phyloP scores from a whole-genome alignment of 116 monocot species.

The Zostera marina region DNA sequence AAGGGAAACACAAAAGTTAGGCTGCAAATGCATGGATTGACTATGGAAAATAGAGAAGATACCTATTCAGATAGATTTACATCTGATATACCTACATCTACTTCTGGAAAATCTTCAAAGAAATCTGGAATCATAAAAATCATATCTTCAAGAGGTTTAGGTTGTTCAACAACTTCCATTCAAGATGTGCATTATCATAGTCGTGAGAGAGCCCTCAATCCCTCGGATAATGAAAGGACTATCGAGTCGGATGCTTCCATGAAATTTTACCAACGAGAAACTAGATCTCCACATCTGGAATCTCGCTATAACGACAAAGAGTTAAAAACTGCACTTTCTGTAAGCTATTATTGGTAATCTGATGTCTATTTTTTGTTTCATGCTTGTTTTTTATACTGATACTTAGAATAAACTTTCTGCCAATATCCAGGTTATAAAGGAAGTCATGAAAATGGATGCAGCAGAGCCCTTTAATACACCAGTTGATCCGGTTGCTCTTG shows the following conservation, averaged over 20 bases:
- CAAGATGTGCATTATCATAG: conserved; percentile 20
- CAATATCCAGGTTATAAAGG: conserved; percentile 60
- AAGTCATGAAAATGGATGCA: conserved; percentile 98
- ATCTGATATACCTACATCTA: conserved; percentile 24
- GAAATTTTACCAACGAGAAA: conserved; percentile 21
- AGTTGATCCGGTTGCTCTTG: conserved; percentile 83
- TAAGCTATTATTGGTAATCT: conserved; percentile 4
- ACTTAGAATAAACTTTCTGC: conserved; percentile 1
- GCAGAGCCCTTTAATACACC: conserved; percentile 88
- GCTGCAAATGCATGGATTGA: conserved; percentile 14
- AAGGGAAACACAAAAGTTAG: conserved; percentile 20
- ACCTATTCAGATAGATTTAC: conserved; percentile 43
- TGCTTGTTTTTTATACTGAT: not conserved
- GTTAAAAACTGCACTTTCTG: conserved; percentile 42
- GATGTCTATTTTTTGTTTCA: not conserved
- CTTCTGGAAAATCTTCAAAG: conserved; percentile 21
- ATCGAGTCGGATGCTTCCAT: conserved; percentile 14
- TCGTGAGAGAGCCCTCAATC: conserved; percentile 8
- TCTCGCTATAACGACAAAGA: conserved; percentile 43
- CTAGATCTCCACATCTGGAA: conserved; percentile 15
- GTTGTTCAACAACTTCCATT: conserved; percentile 13
- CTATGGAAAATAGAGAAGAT: conserved; percentile 32
- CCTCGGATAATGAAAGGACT: conserved; percentile 20
- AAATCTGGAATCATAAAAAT: conserved; percentile 71
- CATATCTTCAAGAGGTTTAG: conserved; percentile 42